Percentiles rank a stretch among this genome's conserved stretches.
These are phyloP conservation scores for cucumber (Cucumis sativus) DNA, from an alignment of 306 rosid species.

Conservation along the genomic window DNA sequence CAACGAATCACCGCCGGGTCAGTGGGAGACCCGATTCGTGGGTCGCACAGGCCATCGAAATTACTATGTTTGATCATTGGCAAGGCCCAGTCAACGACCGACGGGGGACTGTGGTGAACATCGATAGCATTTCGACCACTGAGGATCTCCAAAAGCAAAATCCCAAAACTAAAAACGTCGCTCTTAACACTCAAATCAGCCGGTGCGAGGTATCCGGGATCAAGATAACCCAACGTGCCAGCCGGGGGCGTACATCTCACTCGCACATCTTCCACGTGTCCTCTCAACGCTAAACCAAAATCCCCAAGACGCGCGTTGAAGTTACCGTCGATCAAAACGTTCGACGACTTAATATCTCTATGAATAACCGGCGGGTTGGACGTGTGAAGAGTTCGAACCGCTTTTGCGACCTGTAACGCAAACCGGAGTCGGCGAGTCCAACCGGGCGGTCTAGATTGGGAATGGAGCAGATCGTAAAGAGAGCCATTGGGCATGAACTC, in stretches of 20 bases:
- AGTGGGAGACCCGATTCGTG: constrained; percentile 34
- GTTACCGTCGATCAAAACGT: constrained; percentile 47
- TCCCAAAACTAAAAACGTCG: constrained; percentile 92
- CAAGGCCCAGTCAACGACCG: constrained; percentile 82
- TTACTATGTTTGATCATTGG: constrained; percentile 46
- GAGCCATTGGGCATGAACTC: constrained; percentile 87
- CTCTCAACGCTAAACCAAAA: constrained; percentile 65
- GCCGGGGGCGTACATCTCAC: constrained; percentile 81
- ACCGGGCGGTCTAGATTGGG: constrained; percentile 36
- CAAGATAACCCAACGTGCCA: constrained; percentile 88
- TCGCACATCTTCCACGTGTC: constrained; percentile 85
- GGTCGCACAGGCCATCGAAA: constrained; percentile 38
- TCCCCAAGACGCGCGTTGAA: constrained; percentile 71
- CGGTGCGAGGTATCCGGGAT: constrained; percentile 81
- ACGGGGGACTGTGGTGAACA: constrained; percentile 68
- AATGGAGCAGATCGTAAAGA: constrained; percentile 58
- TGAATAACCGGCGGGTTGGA: constrained; percentile 85
- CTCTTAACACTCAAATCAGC: constrained; percentile 70
- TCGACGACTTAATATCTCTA: constrained; percentile 75
- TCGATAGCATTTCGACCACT: constrained; percentile 86
- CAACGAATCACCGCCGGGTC: constrained; percentile 22
- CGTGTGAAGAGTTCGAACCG: constrained; percentile 41
- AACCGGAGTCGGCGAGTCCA: constrained; percentile 52
- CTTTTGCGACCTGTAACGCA: constrained; percentile 56
- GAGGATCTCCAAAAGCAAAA: constrained; percentile 59